Base-by-base conservation (phyloP, 306 rosid genomes). In the Prinsepia uniflora region DNA sequence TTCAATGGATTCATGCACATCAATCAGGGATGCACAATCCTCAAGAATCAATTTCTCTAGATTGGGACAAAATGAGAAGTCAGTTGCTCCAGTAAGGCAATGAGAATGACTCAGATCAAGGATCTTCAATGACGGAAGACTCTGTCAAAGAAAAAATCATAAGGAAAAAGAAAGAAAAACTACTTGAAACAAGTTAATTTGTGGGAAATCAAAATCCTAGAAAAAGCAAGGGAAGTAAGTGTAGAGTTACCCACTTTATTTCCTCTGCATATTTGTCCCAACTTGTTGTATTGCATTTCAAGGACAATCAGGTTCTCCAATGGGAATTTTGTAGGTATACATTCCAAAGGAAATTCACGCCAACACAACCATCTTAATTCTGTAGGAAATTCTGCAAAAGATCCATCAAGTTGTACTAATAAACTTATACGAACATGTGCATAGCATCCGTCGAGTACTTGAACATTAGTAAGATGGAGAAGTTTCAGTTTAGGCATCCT, bases 1-100 rank as follows among this genome's bases (percentile, higher is more conserved):
- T 12, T 53, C 74, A 70, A 70, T 70, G 64, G 74, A 70, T 42
- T 55, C 63, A 18, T 68, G 72, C 4, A 70, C 63, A 17, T 24
- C 17, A 19, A 36, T 15, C 39, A 70, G 13, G 41, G 15, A 22
- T 54, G 6, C 15, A 11, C 74, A 70, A 36, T 42, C 60, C 44
- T 41, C 11, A 36, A 70, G 74, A 17, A 40, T 70, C 8, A 55
- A 8, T 12, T 40, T 36, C 14, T 70, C 74, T 18, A 70, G 43
- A 44, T 55, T 55, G 44, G 64, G 65, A 19, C 0, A 46, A 3
- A 6, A 14, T 9, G 65, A 50, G 20, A 70, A 70, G 42, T 70
- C 60, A 6, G 64, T 61, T 4, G 65, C 40, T 19, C 20, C 36
- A 24, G 10, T 55, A 40, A 70, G 74, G 8, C 18, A 4, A 18